Evolutionary conservation across 345 rosid genomes (phyloP).

Genomic region (Arabis alpina): DNA sequence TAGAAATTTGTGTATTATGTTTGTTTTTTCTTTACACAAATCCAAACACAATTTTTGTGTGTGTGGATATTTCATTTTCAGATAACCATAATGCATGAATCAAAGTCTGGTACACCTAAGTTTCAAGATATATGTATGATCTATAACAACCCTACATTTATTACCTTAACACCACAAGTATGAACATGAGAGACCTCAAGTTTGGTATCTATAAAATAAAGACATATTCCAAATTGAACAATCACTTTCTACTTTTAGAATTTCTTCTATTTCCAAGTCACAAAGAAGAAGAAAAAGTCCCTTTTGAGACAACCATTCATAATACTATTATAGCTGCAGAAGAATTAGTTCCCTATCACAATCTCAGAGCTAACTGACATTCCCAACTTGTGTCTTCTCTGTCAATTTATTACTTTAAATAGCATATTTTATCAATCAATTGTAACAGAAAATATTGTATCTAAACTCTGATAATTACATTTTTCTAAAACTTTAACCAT

Average conservation of each 20-base stretch:
- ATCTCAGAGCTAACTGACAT: slow-evolving; percentile 30
- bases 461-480: neutral
- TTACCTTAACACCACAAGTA: neutral
- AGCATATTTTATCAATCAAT: neutral
- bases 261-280: slow-evolving; percentile 27
- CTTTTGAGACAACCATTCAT: slow-evolving; percentile 31
- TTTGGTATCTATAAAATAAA: slow-evolving; percentile 27
- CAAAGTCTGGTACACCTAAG: slow-evolving; percentile 28
- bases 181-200: slow-evolving; percentile 18
- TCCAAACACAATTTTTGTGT: neutral
- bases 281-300: neutral
- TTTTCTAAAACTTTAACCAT: too few species aligned
- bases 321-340: slow-evolving; percentile 38
- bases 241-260: slow-evolving; percentile 31
- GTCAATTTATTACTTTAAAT: neutral
- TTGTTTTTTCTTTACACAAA: neutral
- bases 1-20: neutral
- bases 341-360: slow-evolving; percentile 40
- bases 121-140: slow-evolving; percentile 21
- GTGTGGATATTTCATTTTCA: neutral
- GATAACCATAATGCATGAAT: neutral
- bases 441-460: neutral
- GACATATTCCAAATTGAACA: slow-evolving; percentile 8
- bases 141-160: neutral
- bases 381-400: slow-evolving; percentile 22